A percentile compares a stretch with the other conserved stretches of the same genome.
Conservation (phyloP, 2,329 filamentous ascomycete genomes). For the Geosmithia flava region DNA sequence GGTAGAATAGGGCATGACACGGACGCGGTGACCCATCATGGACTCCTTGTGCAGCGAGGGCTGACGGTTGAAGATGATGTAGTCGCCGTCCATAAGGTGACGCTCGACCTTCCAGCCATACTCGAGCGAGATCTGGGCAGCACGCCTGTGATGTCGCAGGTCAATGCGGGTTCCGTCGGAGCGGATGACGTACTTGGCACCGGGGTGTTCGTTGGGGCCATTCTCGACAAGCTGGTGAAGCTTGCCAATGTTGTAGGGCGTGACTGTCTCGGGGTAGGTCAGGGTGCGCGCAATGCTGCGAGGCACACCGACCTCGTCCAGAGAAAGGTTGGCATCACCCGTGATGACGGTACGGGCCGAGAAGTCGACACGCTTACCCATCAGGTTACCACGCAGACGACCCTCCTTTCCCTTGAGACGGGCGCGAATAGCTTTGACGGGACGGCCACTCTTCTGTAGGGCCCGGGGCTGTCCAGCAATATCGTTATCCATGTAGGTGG, state of each 20-base stretch:
- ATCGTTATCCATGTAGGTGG: constrained; percentile 99
- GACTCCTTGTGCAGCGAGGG: constrained; percentile 98
- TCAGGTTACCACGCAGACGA: constrained; percentile 93
- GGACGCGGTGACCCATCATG: constrained; percentile 98
- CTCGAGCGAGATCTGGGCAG: constrained; percentile 73
- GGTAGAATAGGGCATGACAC: constrained; percentile 97
- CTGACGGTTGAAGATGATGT: constrained; percentile 99
- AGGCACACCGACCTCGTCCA: constrained; percentile 96
- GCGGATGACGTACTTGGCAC: constrained; percentile 92
- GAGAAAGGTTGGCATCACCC: constrained; percentile 88
- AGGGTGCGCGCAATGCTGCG: constrained; percentile 84
- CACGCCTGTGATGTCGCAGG: constrained; percentile 81
- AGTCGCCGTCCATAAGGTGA: constrained; percentile 90
- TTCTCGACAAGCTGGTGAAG: constrained; percentile 83
- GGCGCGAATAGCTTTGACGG: constrained; percentile 91
- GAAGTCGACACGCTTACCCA: constrained; percentile 99
- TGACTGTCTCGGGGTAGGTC: constrained; percentile 95
- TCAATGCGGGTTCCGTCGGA: constrained; percentile 91
- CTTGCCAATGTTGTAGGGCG: constrained; percentile 93
- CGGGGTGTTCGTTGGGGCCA: constrained; percentile 87
- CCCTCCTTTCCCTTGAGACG: constrained; percentile 99
- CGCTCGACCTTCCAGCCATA: constrained; percentile 99
- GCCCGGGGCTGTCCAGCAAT: constrained; percentile 92
- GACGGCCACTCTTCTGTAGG: constrained; percentile 90
- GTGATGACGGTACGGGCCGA: constrained; percentile 99